phyloP scores from a whole-genome alignment of 164 flowering plant species.

The Dillenia turbinata region DNA sequence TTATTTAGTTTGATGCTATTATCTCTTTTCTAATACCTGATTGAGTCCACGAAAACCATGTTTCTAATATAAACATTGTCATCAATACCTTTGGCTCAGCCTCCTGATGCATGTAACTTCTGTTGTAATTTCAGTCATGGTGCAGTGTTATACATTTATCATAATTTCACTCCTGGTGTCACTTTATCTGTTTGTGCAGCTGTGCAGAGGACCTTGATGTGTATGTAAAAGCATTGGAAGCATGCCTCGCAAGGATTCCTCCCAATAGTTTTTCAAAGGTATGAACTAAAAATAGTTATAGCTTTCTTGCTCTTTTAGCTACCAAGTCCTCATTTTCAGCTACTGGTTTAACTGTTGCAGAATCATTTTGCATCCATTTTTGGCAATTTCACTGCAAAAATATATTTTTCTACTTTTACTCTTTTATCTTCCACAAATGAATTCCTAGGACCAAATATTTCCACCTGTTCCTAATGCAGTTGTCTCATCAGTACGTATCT shows the following conservation, averaged over 20 bases:
- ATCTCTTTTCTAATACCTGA: neutral
- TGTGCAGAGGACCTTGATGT: conserved; percentile 59
- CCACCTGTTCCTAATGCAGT: too few relatives aligned
- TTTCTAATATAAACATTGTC: neutral
- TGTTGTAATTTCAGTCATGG: too few relatives aligned
- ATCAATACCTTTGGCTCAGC: neutral
- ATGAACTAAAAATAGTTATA: neutral
- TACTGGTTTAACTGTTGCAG: too few relatives aligned
- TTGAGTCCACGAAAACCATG: neutral
- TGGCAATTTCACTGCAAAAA: neutral
- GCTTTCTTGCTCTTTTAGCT: too few relatives aligned
- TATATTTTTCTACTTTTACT: neutral
- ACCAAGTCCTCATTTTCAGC: neutral
- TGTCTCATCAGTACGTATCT: too few relatives aligned
- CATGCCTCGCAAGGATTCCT: conserved; percentile 55
- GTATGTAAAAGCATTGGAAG: conserved; percentile 55
- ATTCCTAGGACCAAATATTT: too few relatives aligned
- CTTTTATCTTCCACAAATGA: too few relatives aligned
- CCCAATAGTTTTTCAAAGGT: conserved; percentile 85
- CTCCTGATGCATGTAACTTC: neutral
- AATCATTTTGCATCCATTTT: neutral
- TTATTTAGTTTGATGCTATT: neutral
- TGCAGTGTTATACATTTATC: too few relatives aligned
- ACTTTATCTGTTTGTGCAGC: conserved; percentile 36
- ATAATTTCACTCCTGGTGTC: neutral